Evolutionary conservation across 345 rosid species (phyloP), one percentile per base, ranked within the genome.

Genomic region (Populus alba): DNA sequence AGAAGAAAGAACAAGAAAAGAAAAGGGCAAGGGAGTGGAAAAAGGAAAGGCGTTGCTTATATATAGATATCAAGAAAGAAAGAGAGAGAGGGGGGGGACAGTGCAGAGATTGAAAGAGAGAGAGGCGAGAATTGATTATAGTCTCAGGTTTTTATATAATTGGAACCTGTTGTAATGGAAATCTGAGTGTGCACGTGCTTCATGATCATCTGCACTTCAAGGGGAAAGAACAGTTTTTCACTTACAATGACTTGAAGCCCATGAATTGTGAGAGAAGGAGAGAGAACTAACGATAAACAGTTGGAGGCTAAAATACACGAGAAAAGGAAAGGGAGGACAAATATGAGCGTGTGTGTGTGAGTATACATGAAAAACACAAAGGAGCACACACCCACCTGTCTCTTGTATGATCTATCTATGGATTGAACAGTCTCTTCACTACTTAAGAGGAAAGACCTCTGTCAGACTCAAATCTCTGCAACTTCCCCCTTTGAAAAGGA

Each of bases 141-240:
- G 75, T 80, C 76, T 84, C 9, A 47, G 53, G 16, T 45, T 74
- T 70, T 78, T 84, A 85, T 73, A 72, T 65, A 81, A 83, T 78
- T 77, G 81, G 86, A 88, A 90, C 93, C 92, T 87, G 88, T 83
- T 88, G 85, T 81, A 89, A 87, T 85, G 88, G 88, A 82, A 86
- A 91, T 85, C 88, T 74, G 87, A 87, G 79, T 85, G 87, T 83
- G 85, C 97, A 92, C 92, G 94, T 91, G 98, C 86, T 86, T 86
- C 90, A 85, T 47, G 82, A 90, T 90, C 96, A 82, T 83, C 88
- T 76, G 73, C 80, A 82, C 87, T 86, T 84, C 88, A 87, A 88
- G 72, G 70, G 6, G 75, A 80, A 82, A 80, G 73, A 73, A 41
- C 27, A 51, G 38, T 37, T 73, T 81, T 83, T 23, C 70, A 65